Base-by-base conservation (phyloP, 2,329 filamentous ascomycete genomes). In the Beauveria bassiana region DNA sequence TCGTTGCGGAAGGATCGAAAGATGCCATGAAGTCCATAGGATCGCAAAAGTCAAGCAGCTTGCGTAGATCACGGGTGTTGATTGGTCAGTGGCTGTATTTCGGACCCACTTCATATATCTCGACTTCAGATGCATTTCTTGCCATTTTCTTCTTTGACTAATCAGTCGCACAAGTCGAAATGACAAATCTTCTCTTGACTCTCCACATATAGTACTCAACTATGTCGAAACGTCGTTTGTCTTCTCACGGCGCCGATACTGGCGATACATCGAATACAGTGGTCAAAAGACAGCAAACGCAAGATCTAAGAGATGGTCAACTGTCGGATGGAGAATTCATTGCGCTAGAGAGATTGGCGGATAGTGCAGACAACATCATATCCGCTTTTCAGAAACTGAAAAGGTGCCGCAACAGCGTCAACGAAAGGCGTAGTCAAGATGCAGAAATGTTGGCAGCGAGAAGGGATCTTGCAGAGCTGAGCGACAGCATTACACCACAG, bases 191-290 rank as follows among this genome's bases (percentile, higher is more conserved):
- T 47, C 12, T n/a, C 18, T n/a, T 9, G 2, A 3, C 26, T 40
- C n/a, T 45, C 24, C 5, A 45, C 3, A 7, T 3, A 45, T 14
- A 14, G 20, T 10, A 47, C 38, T 45, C 53, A 62, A 54, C 46
- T 0, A 79, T 78, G 77, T 68, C 71, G 22, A 79, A 79, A 66
- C 74, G 77, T 26, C 63, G 67, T 28, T 70, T 70, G 24, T 64
- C 54, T 60, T 40, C 42, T n/a, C 16, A 54, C 10, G n/a, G 38
- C 49, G 28, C 20, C n/a, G n/a, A 22, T 24, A 20, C 5, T 10
- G 24, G 34, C 24, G 42, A 42, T 49, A 2, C 9, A 18, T 10
- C 18, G 14, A 26, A 42, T 24, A 12, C 43, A 18, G 18, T 43
- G 28, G 16, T 5, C 22, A 59, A 59, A 34, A 26, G 47, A 57